Conservation (phyloP, 2,329 filamentous ascomycete genomes). For the Calonectria hongkongensis region DNA sequence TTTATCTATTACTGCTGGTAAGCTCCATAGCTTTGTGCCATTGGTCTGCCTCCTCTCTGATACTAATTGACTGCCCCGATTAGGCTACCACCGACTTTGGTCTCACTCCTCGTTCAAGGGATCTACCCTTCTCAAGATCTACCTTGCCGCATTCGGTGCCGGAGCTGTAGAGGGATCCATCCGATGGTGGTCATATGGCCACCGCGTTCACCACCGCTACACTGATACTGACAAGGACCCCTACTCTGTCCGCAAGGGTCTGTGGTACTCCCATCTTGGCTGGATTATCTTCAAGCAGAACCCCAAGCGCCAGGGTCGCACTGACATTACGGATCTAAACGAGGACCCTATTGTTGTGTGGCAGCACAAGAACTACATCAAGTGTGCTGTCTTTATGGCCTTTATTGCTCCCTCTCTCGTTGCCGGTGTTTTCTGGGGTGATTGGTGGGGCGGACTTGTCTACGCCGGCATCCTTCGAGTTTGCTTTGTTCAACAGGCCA, state of each 20-base stretch:
- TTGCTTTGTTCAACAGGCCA: constrained; percentile 93
- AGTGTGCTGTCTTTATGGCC: constrained; percentile 85
- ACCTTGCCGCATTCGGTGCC: constrained; percentile 86
- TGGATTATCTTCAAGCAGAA: constrained; percentile 98
- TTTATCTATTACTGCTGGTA: constrained; percentile 86
- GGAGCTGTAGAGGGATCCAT: constrained; percentile 91
- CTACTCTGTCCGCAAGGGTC: constrained; percentile 92
- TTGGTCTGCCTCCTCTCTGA: constrained; percentile 18
- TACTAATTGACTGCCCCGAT: constrained; percentile 24
- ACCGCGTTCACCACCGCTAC: constrained; percentile 91
- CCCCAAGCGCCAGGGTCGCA: constrained; percentile 89
- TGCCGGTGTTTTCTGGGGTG: constrained; percentile 85
- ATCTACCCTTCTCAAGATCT: constrained; percentile 83
- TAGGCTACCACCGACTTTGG: constrained; percentile 81
- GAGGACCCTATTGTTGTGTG: constrained; percentile 89
- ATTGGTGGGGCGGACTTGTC: constrained; percentile 87
- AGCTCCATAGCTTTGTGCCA: constrained; percentile 49
- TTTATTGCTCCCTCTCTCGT: constrained; percentile 84
- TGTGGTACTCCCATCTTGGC: constrained; percentile 85
- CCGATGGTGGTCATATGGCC: constrained; percentile 70
- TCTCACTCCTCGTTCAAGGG: constrained; percentile 90
- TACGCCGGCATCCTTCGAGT: constrained; percentile 90
- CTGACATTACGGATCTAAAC: constrained; percentile 91
- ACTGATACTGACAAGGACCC: constrained; percentile 95
- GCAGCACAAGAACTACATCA: constrained; percentile 92